Percentiles rank a stretch among this genome's conserved stretches.
Conservation (phyloP, 352 stramenopile species). For the Globisporangium yorkense region DNA sequence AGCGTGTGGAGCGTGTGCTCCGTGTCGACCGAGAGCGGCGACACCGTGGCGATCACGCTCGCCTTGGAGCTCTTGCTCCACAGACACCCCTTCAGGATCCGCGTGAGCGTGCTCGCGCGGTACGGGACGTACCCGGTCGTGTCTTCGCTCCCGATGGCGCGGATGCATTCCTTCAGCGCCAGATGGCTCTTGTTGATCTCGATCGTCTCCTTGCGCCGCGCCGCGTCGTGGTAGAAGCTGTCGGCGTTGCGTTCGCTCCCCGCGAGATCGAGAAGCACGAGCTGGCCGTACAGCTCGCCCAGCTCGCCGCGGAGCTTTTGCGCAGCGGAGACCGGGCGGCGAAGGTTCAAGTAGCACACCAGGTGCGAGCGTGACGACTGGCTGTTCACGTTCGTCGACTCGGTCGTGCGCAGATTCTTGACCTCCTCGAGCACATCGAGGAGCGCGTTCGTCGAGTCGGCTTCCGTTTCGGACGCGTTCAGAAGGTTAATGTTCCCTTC, state of each 20-base stretch:
- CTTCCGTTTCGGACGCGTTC: conserved; percentile 43
- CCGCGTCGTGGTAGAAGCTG: too few species aligned
- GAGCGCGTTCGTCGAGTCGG: conserved; percentile 57
- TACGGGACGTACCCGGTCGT: conserved; percentile 65
- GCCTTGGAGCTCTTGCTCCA: conserved; percentile 55
- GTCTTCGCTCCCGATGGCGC: conserved; percentile 37
- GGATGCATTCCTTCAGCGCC: conserved; percentile 79
- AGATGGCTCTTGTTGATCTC: conserved; percentile 86
- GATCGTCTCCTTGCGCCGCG: conserved; percentile 47
- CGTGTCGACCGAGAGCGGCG: conserved; percentile 62
- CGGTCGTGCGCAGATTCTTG: conserved; percentile 68
- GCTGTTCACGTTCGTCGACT: conserved; percentile 75
- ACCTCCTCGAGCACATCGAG: conserved; percentile 54
- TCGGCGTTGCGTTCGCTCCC: conserved; percentile 52
- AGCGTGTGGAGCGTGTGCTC: conserved; percentile 79
- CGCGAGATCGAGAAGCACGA: conserved; percentile 39
- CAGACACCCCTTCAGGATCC: conserved; percentile 67
- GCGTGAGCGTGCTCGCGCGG: conserved; percentile 61
- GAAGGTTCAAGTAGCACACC: conserved; percentile 60
- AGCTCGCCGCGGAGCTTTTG: not conserved
- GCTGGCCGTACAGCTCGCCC: conserved; percentile 1
- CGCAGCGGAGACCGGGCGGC: conserved; percentile 1
- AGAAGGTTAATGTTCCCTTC: conserved; percentile 60
- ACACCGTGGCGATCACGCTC: conserved; percentile 73
- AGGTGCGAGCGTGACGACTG: conserved; percentile 70